These are phyloP conservation scores for Pyrenochaeta sp. DNA, from an alignment of 2,329 filamentous ascomycete species.

Conservation along the genomic window DNA sequence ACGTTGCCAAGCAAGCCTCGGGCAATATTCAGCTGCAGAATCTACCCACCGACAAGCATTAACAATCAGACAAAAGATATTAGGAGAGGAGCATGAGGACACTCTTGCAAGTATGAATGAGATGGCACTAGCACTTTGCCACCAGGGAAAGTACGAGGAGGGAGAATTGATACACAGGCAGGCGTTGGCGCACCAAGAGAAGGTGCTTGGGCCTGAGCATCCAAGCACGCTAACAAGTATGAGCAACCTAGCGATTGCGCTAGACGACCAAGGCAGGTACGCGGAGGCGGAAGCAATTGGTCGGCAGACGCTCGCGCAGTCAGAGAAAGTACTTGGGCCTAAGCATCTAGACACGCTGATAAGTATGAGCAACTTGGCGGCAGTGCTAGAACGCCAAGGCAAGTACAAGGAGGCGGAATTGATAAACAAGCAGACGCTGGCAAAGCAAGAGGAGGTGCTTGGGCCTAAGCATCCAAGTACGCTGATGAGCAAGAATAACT, in stretches of 20 bases:
- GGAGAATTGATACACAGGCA: not conserved
- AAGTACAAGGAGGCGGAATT: constrained; percentile 1
- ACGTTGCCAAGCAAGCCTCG: too few species aligned
- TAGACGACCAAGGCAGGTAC: not conserved
- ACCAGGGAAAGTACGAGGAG: not conserved
- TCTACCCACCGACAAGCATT: too few species aligned
- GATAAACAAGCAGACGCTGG: constrained; percentile 1
- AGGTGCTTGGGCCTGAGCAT: constrained; percentile 9
- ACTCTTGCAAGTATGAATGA: too few species aligned
- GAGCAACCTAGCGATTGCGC: not conserved
- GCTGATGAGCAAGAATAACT: constrained; percentile 4
- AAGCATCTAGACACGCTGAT: not conserved
- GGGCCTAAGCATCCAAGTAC: constrained; percentile 8
- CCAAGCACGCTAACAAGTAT: constrained; percentile 8
- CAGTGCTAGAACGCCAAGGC: not conserved
- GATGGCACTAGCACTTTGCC: too few species aligned
- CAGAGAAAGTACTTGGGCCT: not conserved
- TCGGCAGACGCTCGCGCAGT: not conserved
- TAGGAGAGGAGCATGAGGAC: too few species aligned
- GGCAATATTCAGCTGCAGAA: too few species aligned
- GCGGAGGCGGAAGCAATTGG: not conserved
- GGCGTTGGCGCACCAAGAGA: constrained; percentile 1
- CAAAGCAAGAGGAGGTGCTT: constrained; percentile 4
- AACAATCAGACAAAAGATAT: too few species aligned
- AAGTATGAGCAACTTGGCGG: too few species aligned